These are phyloP conservation scores for Malus orientalis DNA, from an alignment of 306 rosid genomes.

Conservation along the genomic window DNA sequence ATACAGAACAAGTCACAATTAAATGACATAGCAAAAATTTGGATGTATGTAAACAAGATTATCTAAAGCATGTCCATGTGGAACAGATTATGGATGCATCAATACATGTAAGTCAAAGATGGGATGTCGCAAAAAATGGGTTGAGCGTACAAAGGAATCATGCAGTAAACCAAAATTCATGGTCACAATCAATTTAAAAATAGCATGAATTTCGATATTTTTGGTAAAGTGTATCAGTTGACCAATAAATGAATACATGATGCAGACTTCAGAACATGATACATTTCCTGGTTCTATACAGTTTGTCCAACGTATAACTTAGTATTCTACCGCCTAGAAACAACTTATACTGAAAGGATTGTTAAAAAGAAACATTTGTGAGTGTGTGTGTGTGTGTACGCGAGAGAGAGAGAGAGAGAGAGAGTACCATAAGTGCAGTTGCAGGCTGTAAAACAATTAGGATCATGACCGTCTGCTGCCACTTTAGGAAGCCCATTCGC, in stretches of 20 bases:
- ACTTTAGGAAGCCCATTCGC: slow-evolving; percentile 68
- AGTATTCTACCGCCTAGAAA: no score
- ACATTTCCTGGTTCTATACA: no score
- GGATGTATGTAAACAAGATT: background rate
- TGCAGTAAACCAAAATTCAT: background rate
- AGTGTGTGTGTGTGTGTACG: background rate
- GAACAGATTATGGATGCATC: background rate
- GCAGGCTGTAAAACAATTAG: slow-evolving; percentile 77
- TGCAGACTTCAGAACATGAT: no score
- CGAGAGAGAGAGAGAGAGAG: slow-evolving; percentile 8
- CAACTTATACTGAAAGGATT: no score
- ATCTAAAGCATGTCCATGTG: background rate
- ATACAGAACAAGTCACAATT: slow-evolving; percentile 10
- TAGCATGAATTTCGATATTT: background rate
- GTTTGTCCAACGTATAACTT: no score
- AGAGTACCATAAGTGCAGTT: slow-evolving; percentile 71
- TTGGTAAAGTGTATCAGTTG: background rate
- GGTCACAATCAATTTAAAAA: background rate
- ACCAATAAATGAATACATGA: background rate
- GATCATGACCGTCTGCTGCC: slow-evolving; percentile 32
- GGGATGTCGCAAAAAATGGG: background rate
- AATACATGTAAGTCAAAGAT: background rate
- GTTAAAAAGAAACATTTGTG: background rate
- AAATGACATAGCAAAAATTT: background rate
- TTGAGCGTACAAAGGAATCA: background rate